Base-by-base conservation (phyloP, 2,329 filamentous ascomycete species). In the Ophiocordyceps camponoti-floridani region DNA sequence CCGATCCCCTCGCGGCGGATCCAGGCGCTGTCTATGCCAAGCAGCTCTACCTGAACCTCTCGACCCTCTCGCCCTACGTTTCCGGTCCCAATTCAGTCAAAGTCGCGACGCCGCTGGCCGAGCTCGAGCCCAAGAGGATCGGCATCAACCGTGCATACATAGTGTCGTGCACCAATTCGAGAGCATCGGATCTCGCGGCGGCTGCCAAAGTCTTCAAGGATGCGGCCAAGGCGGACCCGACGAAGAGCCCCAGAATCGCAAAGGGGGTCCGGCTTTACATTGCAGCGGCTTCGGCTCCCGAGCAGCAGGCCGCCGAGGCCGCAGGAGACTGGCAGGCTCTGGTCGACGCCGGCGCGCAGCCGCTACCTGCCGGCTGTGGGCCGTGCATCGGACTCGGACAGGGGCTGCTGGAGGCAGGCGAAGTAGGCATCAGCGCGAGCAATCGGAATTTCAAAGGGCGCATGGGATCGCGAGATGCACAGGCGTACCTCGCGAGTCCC, bases 391-490 rank as follows among this genome's bases (percentile, higher is more conserved):
- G 88, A 8, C 72, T 94, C 0, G 85, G 82, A 9, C 44, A 71
- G 0, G 88, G 88, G 35, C 68, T 94, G 0, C 71, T 94, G 1
- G 80, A 95, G 59, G 72, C 75, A 2, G 85, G 84, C n/a, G 87
- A 95, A 63, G 78, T 87, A 10, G 87, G 87, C 19, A 88, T 95
- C 52, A 79, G 72, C 48, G 84, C 86, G 0, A 79, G 72, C 44
- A 95, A 95, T 66, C 72, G 88, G 11, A 94, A 94, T 61, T 95
- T 88, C 69, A 87, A 88, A 62, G 88, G 87, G 0, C 77, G 88
- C 3, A 93, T 95, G 84, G 88, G 88, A 19, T 48, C 52, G 1
- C 45, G 45, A 11, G 42, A 44, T 5, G 84, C 86, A 0, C 79
- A 86, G 55, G 85, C 86, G 0, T 95, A 94, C 58, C 77, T 95